Evolutionary conservation across 257 asterid genomes (phyloP), one percentile per base, ranked within the genome.

Genomic region (Dorcoceras hygrometricum): DNA sequence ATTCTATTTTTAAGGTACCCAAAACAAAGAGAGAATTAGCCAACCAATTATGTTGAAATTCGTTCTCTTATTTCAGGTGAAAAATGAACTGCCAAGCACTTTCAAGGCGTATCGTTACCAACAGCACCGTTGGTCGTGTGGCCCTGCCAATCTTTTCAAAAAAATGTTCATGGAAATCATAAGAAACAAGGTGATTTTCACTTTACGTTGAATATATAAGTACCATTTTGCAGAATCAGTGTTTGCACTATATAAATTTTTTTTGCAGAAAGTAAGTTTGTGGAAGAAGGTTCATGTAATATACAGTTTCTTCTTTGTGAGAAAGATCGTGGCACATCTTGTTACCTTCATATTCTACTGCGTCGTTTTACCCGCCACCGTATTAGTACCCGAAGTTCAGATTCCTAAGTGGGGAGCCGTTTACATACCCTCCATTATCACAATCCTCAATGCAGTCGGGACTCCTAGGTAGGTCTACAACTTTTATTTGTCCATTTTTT

Each of bases 81-180:
- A 88, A 81, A 93, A 93, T 46, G 99, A 93, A 71, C 67, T 93
- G 73, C 99, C 99, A 7, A 93, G 99, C 82, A 90, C 97, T 18
- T 85, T 90, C 73, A 90, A 90, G 89, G 96, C 99, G 5, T 93
- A 82, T 43, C 80, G 97, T 4, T 88, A 88, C 72, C 99, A 93
- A 62, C 99, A 93, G 60, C 99, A 90, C 63, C 95, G 99, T 23
- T 93, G 99, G 99, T 93, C 99, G 3, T 93, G 99, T 79, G 99
- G 97, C 53, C 99, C 97, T 5, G 99, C 99, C 28, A 93, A 93
- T 77, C 83, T 93, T 4, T 88, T 93, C 65, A 72, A 95, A 26
- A 93, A 93, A 81, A 90, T 93, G 99, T 59, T 84, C 22, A 51
- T 79, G 43, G 99, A 93, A 62, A 93, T 93, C 7, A 54, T 88